phyloP scores from a whole-genome alignment of 441 rosid genomes.

The Croton setiger region DNA sequence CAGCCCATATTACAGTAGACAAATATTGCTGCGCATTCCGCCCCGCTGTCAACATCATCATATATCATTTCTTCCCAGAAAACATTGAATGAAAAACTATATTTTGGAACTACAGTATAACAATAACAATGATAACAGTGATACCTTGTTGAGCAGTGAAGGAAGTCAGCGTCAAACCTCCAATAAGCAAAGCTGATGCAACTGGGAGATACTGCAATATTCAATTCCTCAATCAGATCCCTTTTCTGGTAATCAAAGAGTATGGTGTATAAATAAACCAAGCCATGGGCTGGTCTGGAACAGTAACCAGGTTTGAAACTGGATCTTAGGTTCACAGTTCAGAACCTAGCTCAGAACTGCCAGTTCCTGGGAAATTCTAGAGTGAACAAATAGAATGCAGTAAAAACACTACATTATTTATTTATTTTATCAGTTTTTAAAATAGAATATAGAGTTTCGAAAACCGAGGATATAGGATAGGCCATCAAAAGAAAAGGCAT shows the following conservation, averaged over 20 bases:
- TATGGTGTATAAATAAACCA: not conserved
- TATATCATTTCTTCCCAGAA: not conserved
- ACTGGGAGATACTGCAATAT: constrained; percentile 80
- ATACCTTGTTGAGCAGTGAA: constrained; percentile 84
- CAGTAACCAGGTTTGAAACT: no score
- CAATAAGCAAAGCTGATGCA: constrained; percentile 86
- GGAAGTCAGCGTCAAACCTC: constrained; percentile 84
- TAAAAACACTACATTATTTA: no score
- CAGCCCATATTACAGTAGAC: constrained; percentile 76
- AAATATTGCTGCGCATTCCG: constrained; percentile 66
- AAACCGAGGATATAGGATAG: not conserved
- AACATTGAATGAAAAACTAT: not conserved
- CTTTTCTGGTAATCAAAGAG: not conserved
- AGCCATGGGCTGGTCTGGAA: no score
- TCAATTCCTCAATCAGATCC: constrained; percentile 13
- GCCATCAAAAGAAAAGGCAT: not conserved
- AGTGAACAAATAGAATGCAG: no score
- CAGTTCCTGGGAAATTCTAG: no score
- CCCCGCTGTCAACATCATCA: constrained; percentile 41
- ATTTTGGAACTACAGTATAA: no score
- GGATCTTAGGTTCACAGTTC: no score
- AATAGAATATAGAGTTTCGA: not conserved
- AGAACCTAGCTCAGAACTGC: no score
- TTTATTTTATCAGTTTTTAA: not conserved
- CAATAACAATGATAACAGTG: not conserved